phyloP scores from a whole-genome alignment of 805 yeast species.

The Clavispora fructus region DNA sequence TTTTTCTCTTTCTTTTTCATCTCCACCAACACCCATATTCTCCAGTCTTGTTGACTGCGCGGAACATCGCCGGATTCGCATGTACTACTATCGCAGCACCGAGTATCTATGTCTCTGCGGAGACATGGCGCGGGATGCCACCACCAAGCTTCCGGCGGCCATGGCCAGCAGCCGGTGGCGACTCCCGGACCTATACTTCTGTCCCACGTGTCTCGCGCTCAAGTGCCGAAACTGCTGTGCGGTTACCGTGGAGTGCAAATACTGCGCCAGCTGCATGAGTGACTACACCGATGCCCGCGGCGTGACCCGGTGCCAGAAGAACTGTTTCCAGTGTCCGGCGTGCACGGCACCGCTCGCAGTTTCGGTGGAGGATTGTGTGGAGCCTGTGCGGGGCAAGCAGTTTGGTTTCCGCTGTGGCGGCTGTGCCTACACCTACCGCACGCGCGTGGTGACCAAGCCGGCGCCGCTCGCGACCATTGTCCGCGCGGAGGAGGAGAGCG shows the following conservation, averaged over 20 bases:
- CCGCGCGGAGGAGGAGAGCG: conserved; percentile 6
- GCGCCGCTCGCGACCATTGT: conserved; percentile 13
- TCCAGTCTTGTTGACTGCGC: too few species aligned
- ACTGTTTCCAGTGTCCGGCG: conserved; percentile 36
- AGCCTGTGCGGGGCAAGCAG: conserved; percentile 7
- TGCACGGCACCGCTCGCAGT: conserved; percentile 27
- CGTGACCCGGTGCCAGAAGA: conserved; percentile 26
- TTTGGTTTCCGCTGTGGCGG: conserved; percentile 10
- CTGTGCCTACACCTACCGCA: conserved; percentile 11
- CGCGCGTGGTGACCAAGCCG: conserved; percentile 11
- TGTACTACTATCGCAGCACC: conserved; percentile 7
- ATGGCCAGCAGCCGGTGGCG: conserved; percentile 6
- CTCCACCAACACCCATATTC: too few species aligned
- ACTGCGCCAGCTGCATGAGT: conserved; percentile 33
- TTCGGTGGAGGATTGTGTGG: conserved; percentile 11
- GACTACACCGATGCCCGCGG: conserved; percentile 25
- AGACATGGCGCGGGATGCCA: background rate
- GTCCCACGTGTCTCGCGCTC: conserved; percentile 32
- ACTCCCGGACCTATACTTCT: conserved; percentile 26
- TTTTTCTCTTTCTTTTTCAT: too few species aligned
- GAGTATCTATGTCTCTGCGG: conserved; percentile 13
- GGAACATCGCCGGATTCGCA: background rate
- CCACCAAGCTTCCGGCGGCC: conserved; percentile 3
- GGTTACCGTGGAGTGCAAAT: conserved; percentile 23
- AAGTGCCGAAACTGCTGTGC: conserved; percentile 24